Percentiles rank a stretch among this genome's conserved stretches.
Conservation (phyloP, 306 rosid genomes). For the Rosa persica region DNA sequence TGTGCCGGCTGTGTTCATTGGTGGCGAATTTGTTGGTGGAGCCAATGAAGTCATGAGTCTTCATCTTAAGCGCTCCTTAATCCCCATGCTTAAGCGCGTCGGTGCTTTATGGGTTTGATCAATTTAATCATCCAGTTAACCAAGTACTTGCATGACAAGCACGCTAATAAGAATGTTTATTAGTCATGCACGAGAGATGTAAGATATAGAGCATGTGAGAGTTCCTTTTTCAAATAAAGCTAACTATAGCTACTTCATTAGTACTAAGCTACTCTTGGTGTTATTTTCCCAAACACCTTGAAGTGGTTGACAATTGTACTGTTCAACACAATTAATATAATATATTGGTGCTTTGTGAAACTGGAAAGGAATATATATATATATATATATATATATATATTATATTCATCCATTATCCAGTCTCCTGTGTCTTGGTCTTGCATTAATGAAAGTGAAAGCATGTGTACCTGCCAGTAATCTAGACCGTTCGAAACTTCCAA, state of each 20-base stretch:
- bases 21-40: conserved; percentile 81
- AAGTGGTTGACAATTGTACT: no score
- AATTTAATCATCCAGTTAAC: background rate
- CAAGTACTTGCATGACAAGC: background rate
- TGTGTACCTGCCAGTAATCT: no score
- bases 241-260: background rate
- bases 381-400: no score
- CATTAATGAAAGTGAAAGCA: no score
- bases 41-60: conserved; percentile 90
- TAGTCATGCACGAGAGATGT: background rate
- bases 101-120: conserved; percentile 85
- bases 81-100: conserved; percentile 82
- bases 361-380: no score
- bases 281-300: no score
- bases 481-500: no score
- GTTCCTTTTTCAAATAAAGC: background rate
- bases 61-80: conserved; percentile 74
- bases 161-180: conserved; percentile 5
- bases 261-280: background rate
- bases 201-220: background rate
- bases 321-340: no score
- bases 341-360: no score
- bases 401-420: no score
- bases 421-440: no score
- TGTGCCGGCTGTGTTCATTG: conserved; percentile 85